A percentile compares a stretch with the other conserved stretches of the same genome.
Evolutionary conservation across 108 stramenopile species (phyloP).

Genomic region (Fragilaria crotonensis): DNA sequence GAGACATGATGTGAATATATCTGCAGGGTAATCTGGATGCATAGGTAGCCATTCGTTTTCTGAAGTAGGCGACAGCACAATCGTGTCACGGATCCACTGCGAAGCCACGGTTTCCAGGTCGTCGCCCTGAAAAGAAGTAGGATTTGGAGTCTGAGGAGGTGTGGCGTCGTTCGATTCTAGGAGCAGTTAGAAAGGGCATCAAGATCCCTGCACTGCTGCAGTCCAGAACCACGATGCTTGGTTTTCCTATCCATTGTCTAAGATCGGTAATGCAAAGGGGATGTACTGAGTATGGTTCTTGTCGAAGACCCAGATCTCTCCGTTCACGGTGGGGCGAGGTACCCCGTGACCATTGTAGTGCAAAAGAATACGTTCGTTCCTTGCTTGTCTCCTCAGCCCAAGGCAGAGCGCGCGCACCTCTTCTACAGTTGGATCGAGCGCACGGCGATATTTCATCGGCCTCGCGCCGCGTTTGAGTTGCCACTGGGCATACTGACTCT

Average conservation of each 20-base stretch:
- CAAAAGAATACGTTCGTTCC: conserved; percentile 79
- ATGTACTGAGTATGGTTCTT: conserved; percentile 97
- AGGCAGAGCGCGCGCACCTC: conserved; percentile 76
- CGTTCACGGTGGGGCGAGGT: conserved; percentile 90
- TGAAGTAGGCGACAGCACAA: conserved; percentile 91
- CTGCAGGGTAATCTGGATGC: conserved; percentile 92
- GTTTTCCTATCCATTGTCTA: conserved; percentile 84
- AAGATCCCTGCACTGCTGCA: conserved; percentile 90
- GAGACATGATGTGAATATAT: conserved; percentile 97
- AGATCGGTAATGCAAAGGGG: conserved; percentile 89
- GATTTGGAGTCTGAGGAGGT: conserved; percentile 13
- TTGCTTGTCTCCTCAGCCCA: conserved; percentile 64
- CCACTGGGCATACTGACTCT: conserved; percentile 89
- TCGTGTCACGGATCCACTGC: conserved; percentile 73
- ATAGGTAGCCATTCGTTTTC: conserved; percentile 92
- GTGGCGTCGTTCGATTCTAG: conserved; percentile 25
- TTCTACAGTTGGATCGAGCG: conserved; percentile 95
- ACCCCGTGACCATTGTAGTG: conserved; percentile 99
- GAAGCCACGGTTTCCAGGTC: conserved; percentile 26
- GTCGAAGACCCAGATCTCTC: conserved; percentile 96
- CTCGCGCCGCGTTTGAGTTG: conserved; percentile 51
- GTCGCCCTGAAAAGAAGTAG: not conserved
- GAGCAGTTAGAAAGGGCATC: conserved; percentile 73
- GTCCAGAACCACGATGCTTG: conserved; percentile 84
- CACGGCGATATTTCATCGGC: conserved; percentile 57